Evolutionary conservation across 1,139 yeast species (phyloP), one percentile per base, ranked within the genome.

Genomic region (Eremothecium sinecaudum): DNA sequence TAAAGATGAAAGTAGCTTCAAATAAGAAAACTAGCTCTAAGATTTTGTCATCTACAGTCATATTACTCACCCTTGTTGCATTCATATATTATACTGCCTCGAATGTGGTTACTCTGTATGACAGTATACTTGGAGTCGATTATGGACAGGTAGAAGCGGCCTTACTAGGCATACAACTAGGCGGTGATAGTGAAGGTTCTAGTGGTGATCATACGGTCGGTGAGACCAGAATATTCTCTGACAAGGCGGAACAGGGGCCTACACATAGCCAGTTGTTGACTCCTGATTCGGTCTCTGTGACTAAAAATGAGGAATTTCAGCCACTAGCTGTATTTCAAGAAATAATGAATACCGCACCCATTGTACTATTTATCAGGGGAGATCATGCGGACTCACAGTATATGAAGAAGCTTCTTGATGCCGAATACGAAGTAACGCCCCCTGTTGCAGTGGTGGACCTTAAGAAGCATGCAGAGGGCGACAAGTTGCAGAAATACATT

Each of bases 371-470:
- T 30, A 35, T 44, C 8, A 38, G 37, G 20, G 38, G 45, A n/a
- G 31, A 37, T 3, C 34, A 39, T 16, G 13, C 18, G 17, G 65
- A 65, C 51, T 79, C 87, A 9, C 69, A 68, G 50, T 62, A 61
- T 36, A 69, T 81, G 46, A 82, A 80, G 61, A 63, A 67, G 24
- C 61, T 81, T 28, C 62, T 83, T 38, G 54, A 58, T 18, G 71
- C 66, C 19, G 67, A 70, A 45, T 80, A 81, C 61, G 69, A 69
- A 38, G 73, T 83, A 39, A 66, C 71, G 1, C 94, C 94, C 0
- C 66, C 64, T 35, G 81, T 81, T 2, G 57, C 64, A 15, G 66
- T 79, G 25, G 83, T 81, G 14, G 94, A 83, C 53, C 67, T 83
- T 34, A 92, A 82, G 53, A 63, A 64, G 50, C 87, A 81, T 52